Evolutionary conservation across 2,329 filamentous ascomycete genomes (phyloP).

Genomic region (Emergomyces pasteurianus): DNA sequence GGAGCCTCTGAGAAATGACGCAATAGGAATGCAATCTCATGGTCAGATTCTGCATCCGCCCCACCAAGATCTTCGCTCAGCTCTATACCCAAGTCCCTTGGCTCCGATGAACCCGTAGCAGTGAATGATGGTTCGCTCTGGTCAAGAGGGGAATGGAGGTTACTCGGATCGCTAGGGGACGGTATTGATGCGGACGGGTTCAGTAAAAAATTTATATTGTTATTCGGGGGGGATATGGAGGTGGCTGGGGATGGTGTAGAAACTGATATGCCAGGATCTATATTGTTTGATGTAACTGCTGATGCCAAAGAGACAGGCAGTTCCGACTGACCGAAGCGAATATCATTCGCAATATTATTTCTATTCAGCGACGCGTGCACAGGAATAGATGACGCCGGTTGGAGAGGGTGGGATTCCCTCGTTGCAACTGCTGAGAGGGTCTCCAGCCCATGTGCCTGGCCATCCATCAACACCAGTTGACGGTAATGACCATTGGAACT

Average conservation of each 20-base stretch:
- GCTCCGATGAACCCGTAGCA: slow-evolving; percentile 13
- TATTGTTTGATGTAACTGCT: slow-evolving; percentile 23
- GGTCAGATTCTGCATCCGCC: slow-evolving; percentile 32
- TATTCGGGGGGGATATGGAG: slow-evolving; percentile 32
- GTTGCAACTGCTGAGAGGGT: slow-evolving; percentile 43
- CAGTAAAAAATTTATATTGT: slow-evolving; percentile 46
- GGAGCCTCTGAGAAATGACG: slow-evolving; percentile 49
- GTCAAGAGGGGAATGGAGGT: slow-evolving; percentile 20
- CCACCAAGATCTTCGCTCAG: slow-evolving; percentile 14
- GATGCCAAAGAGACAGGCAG: slow-evolving; percentile 15
- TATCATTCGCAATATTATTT: slow-evolving; percentile 7
- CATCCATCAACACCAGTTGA: slow-evolving; percentile 17
- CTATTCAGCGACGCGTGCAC: slow-evolving; percentile 17
- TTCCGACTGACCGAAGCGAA: slow-evolving; percentile 12
- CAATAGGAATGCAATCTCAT: slow-evolving; percentile 48
- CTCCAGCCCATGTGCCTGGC: slow-evolving; percentile 41
- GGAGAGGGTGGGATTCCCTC: slow-evolving; percentile 23
- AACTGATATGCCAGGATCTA: slow-evolving; percentile 22
- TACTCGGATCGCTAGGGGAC: slow-evolving; percentile 32
- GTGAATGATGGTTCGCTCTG: slow-evolving; percentile 21
- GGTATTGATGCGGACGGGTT: slow-evolving; percentile 36
- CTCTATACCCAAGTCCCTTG: slow-evolving; percentile 13
- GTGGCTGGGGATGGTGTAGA: slow-evolving; percentile 32
- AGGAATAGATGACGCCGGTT: slow-evolving; percentile 7
- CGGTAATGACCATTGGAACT: slow-evolving; percentile 16